Base-by-base conservation (phyloP, 768 basidiomycete species). In the Leccinum variicolor region DNA sequence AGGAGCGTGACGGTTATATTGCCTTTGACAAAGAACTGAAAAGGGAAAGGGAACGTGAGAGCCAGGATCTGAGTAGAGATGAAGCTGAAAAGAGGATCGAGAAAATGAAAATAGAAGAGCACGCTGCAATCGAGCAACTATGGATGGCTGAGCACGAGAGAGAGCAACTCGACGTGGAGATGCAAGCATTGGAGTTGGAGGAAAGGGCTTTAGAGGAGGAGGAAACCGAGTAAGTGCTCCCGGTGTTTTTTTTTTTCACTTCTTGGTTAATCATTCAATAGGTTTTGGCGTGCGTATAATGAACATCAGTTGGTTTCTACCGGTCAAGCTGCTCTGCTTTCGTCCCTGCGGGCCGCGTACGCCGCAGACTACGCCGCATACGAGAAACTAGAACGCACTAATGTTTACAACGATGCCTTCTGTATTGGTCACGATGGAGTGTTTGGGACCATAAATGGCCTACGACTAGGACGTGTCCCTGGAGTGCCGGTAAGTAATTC, bases 361-460 rank as follows among this genome's bases (percentile, higher is more conserved):
- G 85, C 86, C 21, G 83, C 87, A 23, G 92, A 92, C 66, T 81
- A 87, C 19, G 82, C 81, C 11, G 87, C 86, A 4, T 79, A 91
- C 15, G 91, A 93, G 68, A 90, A 91, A 71, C 79, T 97, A 11
- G 90, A 94, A 68, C 83, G 89, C 53, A 93, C 93, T 3, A 97
- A 97, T 67, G 94, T 97, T 23, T 96, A 96, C 76, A 94, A 94
- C 59, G 94, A 97, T 65, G 91, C 93, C 0, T 97, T 97, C 68
- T 94, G 92, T 66, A 95, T 96, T 63, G 93, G 94, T 3, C 92
- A 94, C 60, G 94, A 96, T 65, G 92, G 92, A 6, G 89, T 90
- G 1, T 94, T 98, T 66, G 97, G 94, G 2, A 98, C 96, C n/a
- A 98, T 99, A 72, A 98, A 98, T 66, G 94, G 94, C 3, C 80